phyloP scores from a whole-genome alignment of 495 filamentous ascomycete species.

The Rhizodiscina lignyota region DNA sequence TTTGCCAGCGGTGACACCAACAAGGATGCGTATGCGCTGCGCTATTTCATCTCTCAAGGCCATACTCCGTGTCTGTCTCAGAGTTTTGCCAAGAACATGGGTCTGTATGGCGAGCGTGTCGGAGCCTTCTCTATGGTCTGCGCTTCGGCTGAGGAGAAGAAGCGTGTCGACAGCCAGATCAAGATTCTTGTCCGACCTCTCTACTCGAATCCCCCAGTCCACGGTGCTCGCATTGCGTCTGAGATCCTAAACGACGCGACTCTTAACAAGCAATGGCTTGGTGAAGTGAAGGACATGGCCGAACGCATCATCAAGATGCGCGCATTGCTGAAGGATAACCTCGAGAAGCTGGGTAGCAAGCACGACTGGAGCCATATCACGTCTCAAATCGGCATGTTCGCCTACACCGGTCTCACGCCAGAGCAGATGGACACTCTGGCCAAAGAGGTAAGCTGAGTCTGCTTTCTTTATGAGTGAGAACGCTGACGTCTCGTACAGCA shows the following conservation, averaged over 20 bases:
- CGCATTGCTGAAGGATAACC: constrained; percentile 75
- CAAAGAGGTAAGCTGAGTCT: constrained; percentile 50
- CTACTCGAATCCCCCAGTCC: constrained; percentile 95
- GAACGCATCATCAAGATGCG: constrained; percentile 99
- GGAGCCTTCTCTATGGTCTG: constrained; percentile 91
- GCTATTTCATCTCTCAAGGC: constrained; percentile 83
- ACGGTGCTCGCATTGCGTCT: constrained; percentile 86
- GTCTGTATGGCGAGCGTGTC: constrained; percentile 95
- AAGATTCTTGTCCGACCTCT: constrained; percentile 95
- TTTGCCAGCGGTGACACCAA: constrained; percentile 89
- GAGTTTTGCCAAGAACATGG: constrained; percentile 99
- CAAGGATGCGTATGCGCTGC: constrained; percentile 78
- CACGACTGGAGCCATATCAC: constrained; percentile 99
- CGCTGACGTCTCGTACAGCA: constrained; percentile 32
- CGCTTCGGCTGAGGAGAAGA: constrained; percentile 75
- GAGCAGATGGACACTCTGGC: constrained; percentile 87
- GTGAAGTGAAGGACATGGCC: constrained; percentile 96
- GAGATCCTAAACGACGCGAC: constrained; percentile 78
- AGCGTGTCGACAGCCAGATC: constrained; percentile 89
- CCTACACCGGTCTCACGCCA: constrained; percentile 84
- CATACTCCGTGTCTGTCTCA: constrained; percentile 81
- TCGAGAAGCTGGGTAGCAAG: constrained; percentile 85
- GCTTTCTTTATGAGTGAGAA: not conserved
- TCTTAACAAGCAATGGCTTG: constrained; percentile 86
- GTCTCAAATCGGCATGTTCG: constrained; percentile 97